phyloP scores from a whole-genome alignment of 1,284 basidiomycete genomes.

The Cystobasidium pallidum region DNA sequence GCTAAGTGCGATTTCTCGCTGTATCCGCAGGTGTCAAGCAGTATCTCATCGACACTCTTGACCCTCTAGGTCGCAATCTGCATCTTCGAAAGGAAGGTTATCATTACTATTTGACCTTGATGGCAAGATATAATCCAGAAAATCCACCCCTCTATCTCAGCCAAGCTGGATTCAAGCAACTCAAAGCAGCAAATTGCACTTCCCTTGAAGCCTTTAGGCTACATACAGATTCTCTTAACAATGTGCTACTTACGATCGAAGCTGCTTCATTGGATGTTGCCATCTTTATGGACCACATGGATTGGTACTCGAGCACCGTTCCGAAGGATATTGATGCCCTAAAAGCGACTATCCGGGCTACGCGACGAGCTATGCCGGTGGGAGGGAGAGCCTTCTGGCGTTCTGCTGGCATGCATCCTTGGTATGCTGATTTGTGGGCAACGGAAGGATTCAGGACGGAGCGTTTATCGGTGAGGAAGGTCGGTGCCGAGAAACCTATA shows the following conservation, averaged over 20 bases:
- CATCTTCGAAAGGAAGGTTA: constrained; percentile 63
- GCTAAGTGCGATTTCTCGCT: not conserved
- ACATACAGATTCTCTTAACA: constrained; percentile 76
- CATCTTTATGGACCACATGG: constrained; percentile 71
- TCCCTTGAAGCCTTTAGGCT: constrained; percentile 70
- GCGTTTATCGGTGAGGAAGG: constrained; percentile 60
- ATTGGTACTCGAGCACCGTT: constrained; percentile 61
- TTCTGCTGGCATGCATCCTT: constrained; percentile 70
- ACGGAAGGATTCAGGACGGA: constrained; percentile 62
- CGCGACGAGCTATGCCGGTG: constrained; percentile 65
- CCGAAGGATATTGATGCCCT: constrained; percentile 48
- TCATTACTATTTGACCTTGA: constrained; percentile 65
- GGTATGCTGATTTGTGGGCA: constrained; percentile 69
- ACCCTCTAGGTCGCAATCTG: constrained; percentile 65
- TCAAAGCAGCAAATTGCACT: constrained; percentile 63
- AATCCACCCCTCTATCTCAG: constrained; percentile 73
- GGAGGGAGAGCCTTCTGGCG: constrained; percentile 73
- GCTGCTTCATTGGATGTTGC: constrained; percentile 65
- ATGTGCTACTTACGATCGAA: constrained; percentile 67
- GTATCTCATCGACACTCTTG: constrained; percentile 63
- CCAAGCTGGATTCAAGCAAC: constrained; percentile 65
- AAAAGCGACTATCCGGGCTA: constrained; percentile 60
- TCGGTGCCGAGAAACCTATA: constrained; percentile 58
- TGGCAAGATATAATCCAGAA: constrained; percentile 46
- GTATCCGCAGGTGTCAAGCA: constrained; percentile 42